These are phyloP conservation scores for Dittrichia graveolens DNA, from an alignment of 129 eudicot species.

Conservation along the genomic window DNA sequence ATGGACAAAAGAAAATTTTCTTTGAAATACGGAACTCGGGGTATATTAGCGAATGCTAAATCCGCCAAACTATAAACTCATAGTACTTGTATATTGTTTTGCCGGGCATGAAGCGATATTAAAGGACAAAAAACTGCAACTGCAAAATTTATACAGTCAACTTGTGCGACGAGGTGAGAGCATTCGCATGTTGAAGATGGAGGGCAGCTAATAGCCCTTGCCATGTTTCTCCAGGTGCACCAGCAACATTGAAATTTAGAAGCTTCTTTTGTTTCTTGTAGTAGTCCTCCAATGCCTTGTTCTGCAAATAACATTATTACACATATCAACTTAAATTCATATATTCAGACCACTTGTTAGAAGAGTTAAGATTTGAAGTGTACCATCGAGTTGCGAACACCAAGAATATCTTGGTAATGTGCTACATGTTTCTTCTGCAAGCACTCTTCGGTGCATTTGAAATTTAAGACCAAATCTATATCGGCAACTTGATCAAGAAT, in stretches of 20 bases:
- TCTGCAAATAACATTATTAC: conserved; percentile 40
- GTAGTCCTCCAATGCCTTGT: conserved; percentile 77
- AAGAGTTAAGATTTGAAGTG: conserved; percentile 26
- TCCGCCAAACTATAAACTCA: conserved; percentile 37
- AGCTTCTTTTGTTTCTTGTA: conserved; percentile 89
- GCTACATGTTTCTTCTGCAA: conserved; percentile 44
- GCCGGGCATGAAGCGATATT: conserved; percentile 14
- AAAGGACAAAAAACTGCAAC: not conserved
- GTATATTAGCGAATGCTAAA: conserved; percentile 35
- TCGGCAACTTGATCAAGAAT: conserved; percentile 86
- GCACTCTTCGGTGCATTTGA: conserved; percentile 58
- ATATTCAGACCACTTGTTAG: conserved; percentile 16
- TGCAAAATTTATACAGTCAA: conserved; percentile 54
- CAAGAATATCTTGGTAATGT: conserved; percentile 46
- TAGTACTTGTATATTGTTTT: conserved; percentile 27
- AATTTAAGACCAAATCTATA: conserved; percentile 84
- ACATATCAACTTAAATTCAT: conserved; percentile 17
- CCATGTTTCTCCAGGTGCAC: conserved; percentile 89
- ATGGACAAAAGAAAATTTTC: conserved; percentile 29
- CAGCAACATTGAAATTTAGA: conserved; percentile 73
- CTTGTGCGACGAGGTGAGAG: conserved; percentile 58
- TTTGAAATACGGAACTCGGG: conserved; percentile 35
- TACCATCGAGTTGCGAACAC: conserved; percentile 47
- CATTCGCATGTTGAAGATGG: conserved; percentile 82
- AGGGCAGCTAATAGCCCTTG: conserved; percentile 82